phyloP scores from a whole-genome alignment of 805 yeast species.

The Starmerella vaccinii region DNA sequence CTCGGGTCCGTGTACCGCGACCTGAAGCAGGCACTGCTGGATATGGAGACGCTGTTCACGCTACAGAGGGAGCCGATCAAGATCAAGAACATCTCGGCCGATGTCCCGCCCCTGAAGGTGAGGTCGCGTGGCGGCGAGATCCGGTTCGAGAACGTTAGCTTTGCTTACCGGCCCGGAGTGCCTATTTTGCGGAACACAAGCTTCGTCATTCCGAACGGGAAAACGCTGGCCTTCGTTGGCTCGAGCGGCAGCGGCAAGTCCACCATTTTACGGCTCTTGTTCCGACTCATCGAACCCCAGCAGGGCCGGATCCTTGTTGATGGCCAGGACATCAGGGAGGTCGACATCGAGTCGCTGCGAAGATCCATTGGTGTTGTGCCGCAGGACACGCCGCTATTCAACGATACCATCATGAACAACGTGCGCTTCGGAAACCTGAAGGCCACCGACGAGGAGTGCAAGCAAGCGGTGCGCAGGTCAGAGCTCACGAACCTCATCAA shows the following conservation, averaged over 20 bases:
- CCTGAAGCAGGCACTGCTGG: slow-evolving; percentile 80
- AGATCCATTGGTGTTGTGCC: slow-evolving; percentile 83
- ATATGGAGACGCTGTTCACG: slow-evolving; percentile 90
- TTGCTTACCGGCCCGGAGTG: slow-evolving; percentile 83
- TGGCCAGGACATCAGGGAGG: slow-evolving; percentile 73
- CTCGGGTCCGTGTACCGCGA: slow-evolving; percentile 93
- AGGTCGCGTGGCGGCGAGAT: slow-evolving; percentile 58
- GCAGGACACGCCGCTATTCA: slow-evolving; percentile 92
- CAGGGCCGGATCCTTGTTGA: slow-evolving; percentile 72
- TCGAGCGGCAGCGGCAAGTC: slow-evolving; percentile 96
- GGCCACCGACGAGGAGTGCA: slow-evolving; percentile 65
- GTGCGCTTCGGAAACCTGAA: slow-evolving; percentile 72
- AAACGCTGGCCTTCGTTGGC: slow-evolving; percentile 89
- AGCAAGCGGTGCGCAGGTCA: slow-evolving; percentile 54
- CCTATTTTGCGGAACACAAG: slow-evolving; percentile 73
- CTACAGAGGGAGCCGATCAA: slow-evolving; percentile 64
- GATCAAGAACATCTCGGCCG: slow-evolving; percentile 48
- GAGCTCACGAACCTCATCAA: slow-evolving; percentile 51
- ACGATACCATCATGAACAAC: slow-evolving; percentile 79
- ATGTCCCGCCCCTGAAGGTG: slow-evolving; percentile 51
- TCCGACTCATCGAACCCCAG: slow-evolving; percentile 78
- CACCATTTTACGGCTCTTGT: slow-evolving; percentile 70
- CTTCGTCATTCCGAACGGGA: slow-evolving; percentile 81
- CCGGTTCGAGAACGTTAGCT: slow-evolving; percentile 78
- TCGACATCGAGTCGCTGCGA: slow-evolving; percentile 67